Conservation (phyloP, 306 rosid species). For the Rosa multiflora region DNA sequence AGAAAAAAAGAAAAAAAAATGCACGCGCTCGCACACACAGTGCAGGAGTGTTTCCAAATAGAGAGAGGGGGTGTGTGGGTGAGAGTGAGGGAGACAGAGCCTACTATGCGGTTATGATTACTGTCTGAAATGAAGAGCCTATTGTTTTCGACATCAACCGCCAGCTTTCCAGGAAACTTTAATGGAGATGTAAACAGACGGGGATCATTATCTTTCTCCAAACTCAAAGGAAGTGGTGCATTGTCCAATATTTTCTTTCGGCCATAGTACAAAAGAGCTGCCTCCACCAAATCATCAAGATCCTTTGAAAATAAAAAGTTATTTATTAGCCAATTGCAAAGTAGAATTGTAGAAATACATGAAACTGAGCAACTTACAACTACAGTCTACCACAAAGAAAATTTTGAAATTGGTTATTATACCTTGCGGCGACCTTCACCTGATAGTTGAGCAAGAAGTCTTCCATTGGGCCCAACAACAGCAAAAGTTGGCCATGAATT, state of each 20-base stretch:
- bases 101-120: slow-evolving; percentile 89
- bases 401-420: slow-evolving; percentile 24
- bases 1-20: neutral
- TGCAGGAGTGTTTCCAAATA: neutral
- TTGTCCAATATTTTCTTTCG: slow-evolving; percentile 65
- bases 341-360: neutral
- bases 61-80: neutral
- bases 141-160: slow-evolving; percentile 74
- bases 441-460: slow-evolving; percentile 83
- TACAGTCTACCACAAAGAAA: neutral
- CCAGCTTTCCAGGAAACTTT: slow-evolving; percentile 97
- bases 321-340: neutral
- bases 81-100: slow-evolving; percentile 34
- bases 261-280: slow-evolving; percentile 84
- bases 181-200: slow-evolving; percentile 77
- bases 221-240: slow-evolving; percentile 58
- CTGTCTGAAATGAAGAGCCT: slow-evolving; percentile 99
- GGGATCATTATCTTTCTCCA: slow-evolving; percentile 92
- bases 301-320: slow-evolving; percentile 50
- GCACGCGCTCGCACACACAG: neutral
- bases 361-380: neutral
- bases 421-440: slow-evolving; percentile 97
- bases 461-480: slow-evolving; percentile 76
- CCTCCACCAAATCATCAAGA: slow-evolving; percentile 91
- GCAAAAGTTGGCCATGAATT: slow-evolving; percentile 99